Percentiles rank a stretch among this genome's conserved stretches.
Evolutionary conservation across 2,329 filamentous ascomycete genomes (phyloP).

Genomic region (Helicocarpus griseus): DNA sequence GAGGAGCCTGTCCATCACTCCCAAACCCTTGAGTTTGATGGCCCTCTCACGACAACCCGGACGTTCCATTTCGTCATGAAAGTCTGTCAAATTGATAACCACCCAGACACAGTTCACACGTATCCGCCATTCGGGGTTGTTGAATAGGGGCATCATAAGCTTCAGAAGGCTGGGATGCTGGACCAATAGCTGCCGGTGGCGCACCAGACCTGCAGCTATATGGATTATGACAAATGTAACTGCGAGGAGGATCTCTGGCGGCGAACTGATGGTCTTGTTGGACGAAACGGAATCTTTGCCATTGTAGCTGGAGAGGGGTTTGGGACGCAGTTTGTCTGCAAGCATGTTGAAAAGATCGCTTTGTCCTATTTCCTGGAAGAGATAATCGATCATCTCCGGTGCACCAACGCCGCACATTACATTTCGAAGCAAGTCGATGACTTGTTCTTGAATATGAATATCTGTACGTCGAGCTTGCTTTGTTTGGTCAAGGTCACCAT

Average conservation of each 20-base stretch:
- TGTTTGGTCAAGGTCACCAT: constrained; percentile 58
- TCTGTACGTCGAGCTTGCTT: constrained; percentile 66
- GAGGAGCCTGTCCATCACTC: constrained; percentile 58
- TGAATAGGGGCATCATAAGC: constrained; percentile 63
- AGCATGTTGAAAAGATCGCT: constrained; percentile 73
- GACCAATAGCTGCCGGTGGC: constrained; percentile 68
- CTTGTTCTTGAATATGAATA: constrained; percentile 80
- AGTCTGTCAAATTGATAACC: constrained; percentile 74
- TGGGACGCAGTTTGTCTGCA: constrained; percentile 61
- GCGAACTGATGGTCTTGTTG: constrained; percentile 22
- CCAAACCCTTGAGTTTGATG: constrained; percentile 58
- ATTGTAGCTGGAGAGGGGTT: constrained; percentile 21
- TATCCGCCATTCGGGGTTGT: constrained; percentile 62
- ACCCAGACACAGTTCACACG: constrained; percentile 73
- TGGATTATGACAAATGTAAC: constrained; percentile 79
- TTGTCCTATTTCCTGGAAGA: constrained; percentile 67
- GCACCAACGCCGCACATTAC: constrained; percentile 59
- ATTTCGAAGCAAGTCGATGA: constrained; percentile 81
- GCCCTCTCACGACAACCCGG: constrained; percentile 58
- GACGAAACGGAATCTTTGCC: constrained; percentile 12
- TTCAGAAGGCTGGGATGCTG: constrained; percentile 67
- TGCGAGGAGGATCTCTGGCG: constrained; percentile 60
- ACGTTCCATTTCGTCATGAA: constrained; percentile 62
- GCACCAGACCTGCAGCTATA: constrained; percentile 70
- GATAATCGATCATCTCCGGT: constrained; percentile 69